Conservation (phyloP, 2,329 filamentous ascomycete genomes). For the Alternaria solani region DNA sequence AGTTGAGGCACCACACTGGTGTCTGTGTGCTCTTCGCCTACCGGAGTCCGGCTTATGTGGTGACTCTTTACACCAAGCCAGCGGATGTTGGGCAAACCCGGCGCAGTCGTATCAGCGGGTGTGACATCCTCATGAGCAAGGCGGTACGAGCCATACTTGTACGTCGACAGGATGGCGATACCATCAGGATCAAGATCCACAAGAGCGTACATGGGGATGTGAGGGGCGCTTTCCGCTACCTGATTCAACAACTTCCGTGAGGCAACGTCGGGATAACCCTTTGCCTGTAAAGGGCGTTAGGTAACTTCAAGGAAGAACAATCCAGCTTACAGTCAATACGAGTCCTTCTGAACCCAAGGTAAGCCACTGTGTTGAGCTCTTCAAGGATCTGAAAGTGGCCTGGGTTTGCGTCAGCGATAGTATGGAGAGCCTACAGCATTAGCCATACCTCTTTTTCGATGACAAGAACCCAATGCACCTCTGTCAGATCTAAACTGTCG, state of each 20-base stretch:
- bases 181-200: constrained; percentile 82
- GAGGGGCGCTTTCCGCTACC: constrained; percentile 45
- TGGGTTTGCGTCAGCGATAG: constrained; percentile 46
- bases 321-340: constrained; percentile 68
- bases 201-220: constrained; percentile 66
- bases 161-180: constrained; percentile 75
- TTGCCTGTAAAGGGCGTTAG: constrained; percentile 64
- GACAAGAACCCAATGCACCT: constrained; percentile 71
- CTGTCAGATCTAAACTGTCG: constrained; percentile 58
- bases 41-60: constrained; percentile 34
- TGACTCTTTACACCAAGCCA: constrained; percentile 70
- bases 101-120: constrained; percentile 42
- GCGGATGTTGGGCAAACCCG: constrained; percentile 59
- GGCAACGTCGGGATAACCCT: constrained; percentile 80
- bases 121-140: constrained; percentile 66
- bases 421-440: not conserved
- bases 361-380: constrained; percentile 64
- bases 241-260: constrained; percentile 70
- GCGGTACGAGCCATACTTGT: constrained; percentile 72
- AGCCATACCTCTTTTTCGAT: constrained; percentile 77
- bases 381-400: constrained; percentile 78
- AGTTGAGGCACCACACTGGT: constrained; percentile 23
- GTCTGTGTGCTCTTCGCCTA: constrained; percentile 22
- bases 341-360: constrained; percentile 64
- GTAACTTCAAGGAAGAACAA: not conserved